Evolutionary conservation across 306 rosid genomes (phyloP).

Genomic region (Sindora glabra): DNA sequence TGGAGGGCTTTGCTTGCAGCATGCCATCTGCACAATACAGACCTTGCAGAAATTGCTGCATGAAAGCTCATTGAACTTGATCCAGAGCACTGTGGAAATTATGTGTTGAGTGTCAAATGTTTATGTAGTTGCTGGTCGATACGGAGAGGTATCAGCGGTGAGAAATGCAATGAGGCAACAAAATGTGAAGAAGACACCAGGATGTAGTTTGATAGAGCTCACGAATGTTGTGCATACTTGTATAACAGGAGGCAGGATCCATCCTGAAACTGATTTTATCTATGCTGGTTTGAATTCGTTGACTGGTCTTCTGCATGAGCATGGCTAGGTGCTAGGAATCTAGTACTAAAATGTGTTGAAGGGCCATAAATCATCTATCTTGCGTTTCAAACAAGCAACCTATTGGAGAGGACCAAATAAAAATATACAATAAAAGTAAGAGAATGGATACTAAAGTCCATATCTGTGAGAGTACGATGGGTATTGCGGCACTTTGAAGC

Average conservation of each 20-base stretch:
- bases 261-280: constrained; percentile 47
- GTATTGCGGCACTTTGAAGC: no score
- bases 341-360: no score
- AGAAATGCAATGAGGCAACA: constrained; percentile 66
- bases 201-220: constrained; percentile 91
- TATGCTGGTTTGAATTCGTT: constrained; percentile 57
- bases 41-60: constrained; percentile 55
- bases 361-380: no score
- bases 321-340: constrained; percentile 36
- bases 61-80: constrained; percentile 56
- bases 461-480: no score
- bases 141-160: constrained; percentile 59
- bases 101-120: constrained; percentile 71
- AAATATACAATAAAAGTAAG: no score
- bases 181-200: constrained; percentile 69
- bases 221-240: constrained; percentile 63
- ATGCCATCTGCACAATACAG: constrained; percentile 56
- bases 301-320: constrained; percentile 53
- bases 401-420: no score
- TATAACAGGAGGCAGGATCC: constrained; percentile 55
- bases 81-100: constrained; percentile 67
- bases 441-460: no score
- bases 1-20: constrained; percentile 84
- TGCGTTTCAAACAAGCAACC: no score
- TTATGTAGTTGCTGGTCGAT: constrained; percentile 57